Evolutionary conservation across 2,329 filamentous ascomycete genomes (phyloP), one percentile per base, ranked within the genome.

Genomic region (Trichoderma koningii): DNA sequence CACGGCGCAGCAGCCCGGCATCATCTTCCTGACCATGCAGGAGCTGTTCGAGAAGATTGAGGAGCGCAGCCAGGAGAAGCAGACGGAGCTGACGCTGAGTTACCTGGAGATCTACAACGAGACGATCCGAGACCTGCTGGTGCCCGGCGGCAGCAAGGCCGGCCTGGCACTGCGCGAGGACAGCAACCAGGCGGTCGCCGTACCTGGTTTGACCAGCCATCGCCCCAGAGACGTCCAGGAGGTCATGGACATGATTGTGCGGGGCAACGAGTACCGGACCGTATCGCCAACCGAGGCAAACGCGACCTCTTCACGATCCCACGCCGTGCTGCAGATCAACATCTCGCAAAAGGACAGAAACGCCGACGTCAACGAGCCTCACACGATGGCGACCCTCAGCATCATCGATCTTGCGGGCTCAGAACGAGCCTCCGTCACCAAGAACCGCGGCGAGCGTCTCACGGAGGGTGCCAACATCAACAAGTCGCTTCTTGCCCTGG

Each of bases 81-180:
- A 88, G 30, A 95, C 93, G 3, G 95, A 98, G 73, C 82, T 99
- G 62, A 92, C 93, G 0, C 85, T 99, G 17, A 97, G 93, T 0
- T 99, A 98, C 73, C 84, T 99, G 44, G 95, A 99, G 75, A 99
- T 99, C 69, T 99, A 99, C 83, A 99, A 99, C 75, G 95, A 99
- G 80, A 97, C 93, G 0, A 99, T 99, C 72, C 91, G 95, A 60
- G 95, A 99, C 79, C 80, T 99, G 73, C 83, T 99, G 50, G 89
- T 95, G n/a, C 90, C 92, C 0, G 89, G 89, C 26, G 91, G 89
- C 44, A 91, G 88, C 77, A 95, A 93, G 78, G 85, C 88, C 69
- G 90, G 92, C 3, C 79, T 99, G 69, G 97, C 95, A 89, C 84
- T 99, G 47, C 89, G 95, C 55, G 95, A 99, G 78, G 95, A 99